Evolutionary conservation across 352 stramenopile genomes (phyloP), one percentile per base, ranked within the genome.

Genomic region (Phytophthora megakarya): DNA sequence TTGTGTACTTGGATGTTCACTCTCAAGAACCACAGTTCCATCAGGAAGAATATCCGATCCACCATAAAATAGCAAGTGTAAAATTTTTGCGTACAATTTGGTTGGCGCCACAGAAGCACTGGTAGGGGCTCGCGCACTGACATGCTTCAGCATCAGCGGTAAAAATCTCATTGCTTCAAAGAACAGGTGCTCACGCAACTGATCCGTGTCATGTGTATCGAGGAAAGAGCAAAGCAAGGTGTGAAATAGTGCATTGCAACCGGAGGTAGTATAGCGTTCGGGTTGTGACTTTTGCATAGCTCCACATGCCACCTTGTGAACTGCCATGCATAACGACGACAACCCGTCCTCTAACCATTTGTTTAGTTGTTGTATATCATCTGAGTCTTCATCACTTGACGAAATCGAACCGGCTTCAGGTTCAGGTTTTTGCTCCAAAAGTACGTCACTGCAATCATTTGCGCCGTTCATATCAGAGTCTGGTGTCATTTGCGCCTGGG

Each of bases 221-320:
- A 93, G 39, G 52, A 92, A 91, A 37, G 82, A 89, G 58, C 84
- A 92, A 39, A 93, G 70, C 43, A 92, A 50, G 18, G 87, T 93
- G 51, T 93, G 84, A 51, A 92, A 93, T 1, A 95, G 65, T 10
- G 87, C 85, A 46, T 91, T 81, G 43, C 81, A 90, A 28, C 77
- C 87, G 1, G 87, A 92, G 9, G 76, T 76, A 12, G 80, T 88
- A 67, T 92, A 95, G 13, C 83, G 78, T 63, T 93, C 85, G 6
- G 87, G 87, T 21, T 85, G 84, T 7, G 84, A 92, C 53, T 93
- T 92, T 54, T 95, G 83, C 59, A 90, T 92, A 13, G 85, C 84
- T 13, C 87, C 85, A 22, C 76, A 93, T 3, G 87, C 87, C 15
- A 95, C 87, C 35, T 90, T 91, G 49, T 93, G 87, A 38, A 95